Conservation (phyloP, 2,329 filamentous ascomycete genomes). For the Ceratocystis lukuohia region DNA sequence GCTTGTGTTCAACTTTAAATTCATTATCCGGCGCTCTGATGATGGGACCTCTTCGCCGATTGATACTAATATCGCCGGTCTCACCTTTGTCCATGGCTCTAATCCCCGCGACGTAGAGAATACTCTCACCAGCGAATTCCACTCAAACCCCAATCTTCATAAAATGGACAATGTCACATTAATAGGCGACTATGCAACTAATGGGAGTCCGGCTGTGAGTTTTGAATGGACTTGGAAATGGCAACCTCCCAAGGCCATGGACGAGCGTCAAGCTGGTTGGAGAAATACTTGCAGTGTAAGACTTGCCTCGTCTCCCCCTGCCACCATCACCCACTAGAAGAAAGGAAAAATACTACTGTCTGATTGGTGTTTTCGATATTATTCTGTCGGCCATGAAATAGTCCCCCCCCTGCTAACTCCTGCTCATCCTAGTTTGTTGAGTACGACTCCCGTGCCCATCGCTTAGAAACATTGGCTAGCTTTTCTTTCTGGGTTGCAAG, state of each 20-base stretch:
- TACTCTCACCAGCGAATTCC: slow-evolving; percentile 85
- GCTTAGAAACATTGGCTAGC: slow-evolving; percentile 72
- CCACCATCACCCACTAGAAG: neutral
- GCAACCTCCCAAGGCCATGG: slow-evolving; percentile 69
- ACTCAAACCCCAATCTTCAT: slow-evolving; percentile 92
- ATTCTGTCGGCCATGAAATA: too few relatives aligned
- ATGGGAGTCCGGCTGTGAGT: slow-evolving; percentile 66
- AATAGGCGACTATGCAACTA: slow-evolving; percentile 81
- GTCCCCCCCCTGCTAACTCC: slow-evolving; percentile 21
- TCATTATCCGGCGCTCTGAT: slow-evolving; percentile 53
- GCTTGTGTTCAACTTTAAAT: slow-evolving; percentile 83
- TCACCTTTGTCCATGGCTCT: slow-evolving; percentile 86
- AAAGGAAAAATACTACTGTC: neutral
- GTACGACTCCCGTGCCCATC: slow-evolving; percentile 86
- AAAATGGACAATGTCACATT: slow-evolving; percentile 93
- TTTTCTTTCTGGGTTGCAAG: slow-evolving; percentile 95
- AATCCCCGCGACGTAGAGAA: slow-evolving; percentile 82
- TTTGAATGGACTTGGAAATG: slow-evolving; percentile 98
- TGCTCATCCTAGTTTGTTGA: slow-evolving; percentile 60
- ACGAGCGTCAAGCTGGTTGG: slow-evolving; percentile 85
- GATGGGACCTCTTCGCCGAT: slow-evolving; percentile 35
- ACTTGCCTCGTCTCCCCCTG: slow-evolving; percentile 15
- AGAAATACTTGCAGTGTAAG: slow-evolving; percentile 81
- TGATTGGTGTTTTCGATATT: too few relatives aligned
- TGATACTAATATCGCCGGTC: slow-evolving; percentile 71